These are phyloP conservation scores for Aspergillus bertholletiae DNA, from an alignment of 495 filamentous ascomycete species.

Conservation along the genomic window DNA sequence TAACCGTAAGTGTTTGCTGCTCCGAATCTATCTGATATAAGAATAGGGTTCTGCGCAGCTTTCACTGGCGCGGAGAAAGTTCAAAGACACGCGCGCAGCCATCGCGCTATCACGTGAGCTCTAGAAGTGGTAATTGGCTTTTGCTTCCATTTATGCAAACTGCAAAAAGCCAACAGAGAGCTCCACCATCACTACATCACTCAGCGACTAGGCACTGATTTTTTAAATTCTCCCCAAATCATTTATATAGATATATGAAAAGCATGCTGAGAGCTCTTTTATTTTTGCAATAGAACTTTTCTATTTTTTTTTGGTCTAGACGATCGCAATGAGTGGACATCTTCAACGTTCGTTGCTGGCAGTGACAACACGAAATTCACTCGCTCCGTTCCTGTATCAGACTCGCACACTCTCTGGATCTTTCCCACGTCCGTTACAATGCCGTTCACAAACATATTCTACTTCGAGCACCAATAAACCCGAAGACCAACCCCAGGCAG, in stretches of 20 bases:
- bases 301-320: not conserved
- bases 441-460: conserved; percentile 11
- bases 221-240: too few species aligned
- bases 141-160: not conserved
- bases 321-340: not conserved
- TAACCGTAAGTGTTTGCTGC: not conserved
- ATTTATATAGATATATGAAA: not conserved
- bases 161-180: not conserved
- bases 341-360: conserved; percentile 21
- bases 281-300: not conserved
- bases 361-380: conserved; percentile 19
- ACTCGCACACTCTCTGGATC: conserved; percentile 54
- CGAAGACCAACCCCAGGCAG: conserved; percentile 3
- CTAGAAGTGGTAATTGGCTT: not conserved
- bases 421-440: conserved; percentile 3
- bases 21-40: not conserved
- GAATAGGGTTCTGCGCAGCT: not conserved
- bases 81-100: not conserved
- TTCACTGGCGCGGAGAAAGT: not conserved
- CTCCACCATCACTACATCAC: not conserved
- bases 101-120: conserved; percentile 1
- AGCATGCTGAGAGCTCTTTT: not conserved
- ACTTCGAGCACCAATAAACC: conserved; percentile 1
- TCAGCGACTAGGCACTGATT: not conserved
- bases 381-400: conserved; percentile 66